Base-by-base conservation (phyloP, 2,329 filamentous ascomycete genomes). In the Fusarium goolgardi region DNA sequence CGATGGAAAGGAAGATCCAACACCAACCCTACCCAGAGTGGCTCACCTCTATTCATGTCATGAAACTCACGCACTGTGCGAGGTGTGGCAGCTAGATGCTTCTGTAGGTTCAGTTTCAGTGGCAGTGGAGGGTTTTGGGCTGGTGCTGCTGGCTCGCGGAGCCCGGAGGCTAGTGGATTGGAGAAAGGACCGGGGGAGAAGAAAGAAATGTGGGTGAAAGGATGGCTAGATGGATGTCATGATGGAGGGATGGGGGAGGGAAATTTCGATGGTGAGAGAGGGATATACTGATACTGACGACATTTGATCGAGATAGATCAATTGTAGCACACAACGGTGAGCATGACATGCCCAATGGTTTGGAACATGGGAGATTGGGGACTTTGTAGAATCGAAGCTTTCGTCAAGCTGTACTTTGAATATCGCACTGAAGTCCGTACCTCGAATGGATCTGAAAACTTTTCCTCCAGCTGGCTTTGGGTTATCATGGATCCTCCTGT, bases 171-270 rank as follows among this genome's bases (percentile, higher is more conserved):
- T 59, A 65, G 59, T 55, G 55, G 59, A 41, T 60, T 67, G 52
- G 66, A 59, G 55, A 63, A 63, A n/a, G 21, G 61, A 27, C 59
- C 47, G 57, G 69, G 66, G 65, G 53, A 46, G 16, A 40, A 62
- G 46, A 56, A 57, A 65, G 59, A 61, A 61, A 67, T 46, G 62
- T 69, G 62, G 67, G 58, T 55, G 67, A 54, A 71, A 63, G 68
- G 68, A 43, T 25, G 39, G 21, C 69, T 62, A 49, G 65, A 43
- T 43, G 40, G 40, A 69, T 62, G 54, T 70, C 65, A 55, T 57
- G 58, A 68, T 70, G 69, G 67, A 60, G 59, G 66, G 59, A 71
- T 59, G 67, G 65, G 56, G 58, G 45, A 62, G 35, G 45, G 46
- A 46, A 34, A 39, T 45, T 45, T 44, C 32, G 29, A 53, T 32